Percentiles rank a stretch among this genome's conserved stretches.
These are phyloP conservation scores for Leccinum variicolor DNA, from an alignment of 768 basidiomycete species.

Conservation along the genomic window DNA sequence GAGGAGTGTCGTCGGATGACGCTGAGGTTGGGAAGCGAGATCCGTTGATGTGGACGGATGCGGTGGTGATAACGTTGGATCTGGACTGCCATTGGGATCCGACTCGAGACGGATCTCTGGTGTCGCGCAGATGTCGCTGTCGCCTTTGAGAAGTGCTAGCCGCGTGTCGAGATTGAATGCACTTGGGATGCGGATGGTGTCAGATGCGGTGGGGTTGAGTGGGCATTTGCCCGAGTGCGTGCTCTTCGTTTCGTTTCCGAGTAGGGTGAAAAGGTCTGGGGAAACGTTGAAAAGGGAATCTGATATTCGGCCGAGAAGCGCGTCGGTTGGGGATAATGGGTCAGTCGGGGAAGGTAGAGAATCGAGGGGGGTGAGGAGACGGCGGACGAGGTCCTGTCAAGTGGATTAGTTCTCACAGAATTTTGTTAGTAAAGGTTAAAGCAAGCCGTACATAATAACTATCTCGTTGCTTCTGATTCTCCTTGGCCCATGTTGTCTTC, in stretches of 20 bases:
- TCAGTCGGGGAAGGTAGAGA: conserved; percentile 39
- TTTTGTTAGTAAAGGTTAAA: neutral
- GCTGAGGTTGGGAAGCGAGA: conserved; percentile 21
- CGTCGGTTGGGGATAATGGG: conserved; percentile 43
- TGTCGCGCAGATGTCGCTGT: conserved; percentile 17
- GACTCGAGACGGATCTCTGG: conserved; percentile 43
- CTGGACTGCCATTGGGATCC: conserved; percentile 14
- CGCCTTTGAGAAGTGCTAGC: conserved; percentile 41
- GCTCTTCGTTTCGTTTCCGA: conserved; percentile 52
- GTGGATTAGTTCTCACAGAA: conserved; percentile 9
- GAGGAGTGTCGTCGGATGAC: conserved; percentile 42
- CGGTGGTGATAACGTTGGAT: neutral
- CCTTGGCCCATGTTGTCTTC: conserved; percentile 58
- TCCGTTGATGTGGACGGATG: conserved; percentile 36
- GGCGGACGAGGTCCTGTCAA: conserved; percentile 62
- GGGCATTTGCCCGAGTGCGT: conserved; percentile 39
- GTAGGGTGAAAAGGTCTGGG: conserved; percentile 42
- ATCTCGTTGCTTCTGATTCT: conserved; percentile 57
- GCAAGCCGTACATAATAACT: conserved; percentile 64
- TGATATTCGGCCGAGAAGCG: conserved; percentile 44
- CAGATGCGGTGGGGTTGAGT: conserved; percentile 44
- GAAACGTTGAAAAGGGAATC: conserved; percentile 59
- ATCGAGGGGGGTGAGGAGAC: conserved; percentile 55
- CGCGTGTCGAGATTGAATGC: conserved; percentile 55
- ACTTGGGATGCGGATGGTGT: conserved; percentile 45